Percentiles rank a stretch among this genome's conserved stretches.
Evolutionary conservation across 805 yeast species (phyloP).

Genomic region (Spathaspora sp.): DNA sequence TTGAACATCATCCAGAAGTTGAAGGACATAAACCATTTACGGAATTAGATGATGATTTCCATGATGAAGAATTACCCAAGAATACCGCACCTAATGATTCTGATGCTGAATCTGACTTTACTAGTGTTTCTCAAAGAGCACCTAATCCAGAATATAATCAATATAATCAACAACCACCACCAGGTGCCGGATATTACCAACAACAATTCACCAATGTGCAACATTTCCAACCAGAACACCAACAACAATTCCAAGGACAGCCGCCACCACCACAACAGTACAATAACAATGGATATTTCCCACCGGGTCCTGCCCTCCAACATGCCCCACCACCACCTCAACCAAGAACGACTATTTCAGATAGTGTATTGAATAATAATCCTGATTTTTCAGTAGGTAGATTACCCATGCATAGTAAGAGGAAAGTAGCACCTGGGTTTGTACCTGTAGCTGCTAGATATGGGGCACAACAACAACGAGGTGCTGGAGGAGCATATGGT

Average conservation of each 20-base stretch:
- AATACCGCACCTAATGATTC: conserved; percentile 16
- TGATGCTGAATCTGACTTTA: conserved; percentile 59
- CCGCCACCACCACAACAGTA: conserved; percentile 12
- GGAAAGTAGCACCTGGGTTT: conserved; percentile 19
- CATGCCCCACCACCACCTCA: conserved; percentile 8
- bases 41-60: conserved; percentile 28
- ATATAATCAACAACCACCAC: background rate
- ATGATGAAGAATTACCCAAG: conserved; percentile 3
- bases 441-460: conserved; percentile 19
- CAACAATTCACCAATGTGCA: conserved; percentile 16
- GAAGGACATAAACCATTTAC: conserved; percentile 46
- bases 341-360: conserved; percentile 30
- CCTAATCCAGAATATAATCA: conserved; percentile 52
- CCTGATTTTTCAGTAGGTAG: conserved; percentile 33
- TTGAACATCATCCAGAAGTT: conserved; percentile 43
- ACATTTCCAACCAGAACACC: conserved; percentile 10
- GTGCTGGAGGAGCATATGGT: background rate
- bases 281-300: conserved; percentile 12
- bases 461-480: background rate
- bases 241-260: conserved; percentile 11
- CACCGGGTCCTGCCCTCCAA: conserved; percentile 7
- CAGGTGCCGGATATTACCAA: conserved; percentile 6
- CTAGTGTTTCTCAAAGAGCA: conserved; percentile 77
- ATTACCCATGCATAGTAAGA: conserved; percentile 11
- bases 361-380: conserved; percentile 33